phyloP scores from a whole-genome alignment of 2,329 filamentous ascomycete genomes.

The Aureobasidium pullulans region DNA sequence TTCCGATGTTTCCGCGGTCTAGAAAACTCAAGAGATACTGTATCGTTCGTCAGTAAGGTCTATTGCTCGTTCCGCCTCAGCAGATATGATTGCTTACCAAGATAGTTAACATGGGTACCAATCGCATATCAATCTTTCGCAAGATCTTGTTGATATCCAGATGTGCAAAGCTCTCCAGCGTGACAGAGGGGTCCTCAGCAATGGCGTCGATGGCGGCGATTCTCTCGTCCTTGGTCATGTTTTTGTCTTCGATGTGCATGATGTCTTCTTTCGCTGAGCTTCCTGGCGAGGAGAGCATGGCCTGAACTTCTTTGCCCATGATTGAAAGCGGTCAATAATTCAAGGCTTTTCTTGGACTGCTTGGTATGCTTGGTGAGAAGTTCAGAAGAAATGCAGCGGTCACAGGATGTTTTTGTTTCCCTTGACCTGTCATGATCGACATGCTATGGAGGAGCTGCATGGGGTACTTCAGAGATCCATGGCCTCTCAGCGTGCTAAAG shows the following conservation, averaged over 20 bases:
- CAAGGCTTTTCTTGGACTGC: no score
- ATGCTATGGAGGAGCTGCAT: neutral
- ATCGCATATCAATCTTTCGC: constrained; percentile 37
- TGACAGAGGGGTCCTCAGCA: constrained; percentile 28
- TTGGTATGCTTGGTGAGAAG: no score
- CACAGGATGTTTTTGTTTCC: no score
- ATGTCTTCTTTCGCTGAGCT: neutral
- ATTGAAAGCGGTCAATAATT: no score
- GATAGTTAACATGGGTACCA: constrained; percentile 32
- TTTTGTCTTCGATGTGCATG: neutral
- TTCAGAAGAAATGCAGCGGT: no score
- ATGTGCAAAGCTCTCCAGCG: constrained; percentile 17
- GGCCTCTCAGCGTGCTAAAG: neutral
- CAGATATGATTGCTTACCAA: constrained; percentile 21
- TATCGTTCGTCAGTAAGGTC: neutral
- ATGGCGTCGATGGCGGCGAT: constrained; percentile 15
- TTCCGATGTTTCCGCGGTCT: constrained; percentile 21
- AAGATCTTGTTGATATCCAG: constrained; percentile 39
- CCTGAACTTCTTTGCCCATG: neutral
- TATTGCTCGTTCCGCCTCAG: neutral
- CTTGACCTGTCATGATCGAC: neutral
- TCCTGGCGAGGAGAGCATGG: no score
- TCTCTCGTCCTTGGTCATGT: constrained; percentile 13
- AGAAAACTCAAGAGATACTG: constrained; percentile 26
- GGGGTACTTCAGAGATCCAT: neutral